Conservation (phyloP, 164 flowering plant species). For the Umbilicus rupestris region DNA sequence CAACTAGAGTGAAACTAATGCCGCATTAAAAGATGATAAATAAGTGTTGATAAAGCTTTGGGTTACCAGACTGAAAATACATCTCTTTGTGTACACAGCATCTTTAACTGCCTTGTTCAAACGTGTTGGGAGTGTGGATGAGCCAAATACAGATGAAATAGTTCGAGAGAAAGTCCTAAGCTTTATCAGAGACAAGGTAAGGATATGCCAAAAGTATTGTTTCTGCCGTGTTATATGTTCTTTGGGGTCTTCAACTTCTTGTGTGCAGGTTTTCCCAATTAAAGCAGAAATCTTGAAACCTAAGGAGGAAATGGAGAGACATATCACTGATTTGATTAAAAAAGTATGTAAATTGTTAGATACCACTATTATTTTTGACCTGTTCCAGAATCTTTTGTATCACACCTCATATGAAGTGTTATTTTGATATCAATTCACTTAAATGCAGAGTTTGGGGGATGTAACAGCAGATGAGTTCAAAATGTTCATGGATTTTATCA, state of each 20-base stretch:
- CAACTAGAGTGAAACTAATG: background rate
- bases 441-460: conserved; percentile 79
- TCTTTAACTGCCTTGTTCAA: conserved; percentile 76
- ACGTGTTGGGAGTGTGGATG: conserved; percentile 62
- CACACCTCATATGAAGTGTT: background rate
- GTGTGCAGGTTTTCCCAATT: conserved; percentile 74
- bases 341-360: conserved; percentile 31
- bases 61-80: background rate
- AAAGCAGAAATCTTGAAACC: conserved; percentile 86
- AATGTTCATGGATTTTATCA: conserved; percentile 92
- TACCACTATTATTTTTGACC: background rate
- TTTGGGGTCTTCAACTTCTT: conserved; percentile 7
- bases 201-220: conserved; percentile 1
- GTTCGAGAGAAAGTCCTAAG: conserved; percentile 78
- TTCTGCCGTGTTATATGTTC: background rate
- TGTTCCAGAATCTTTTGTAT: background rate
- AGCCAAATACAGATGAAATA: conserved; percentile 52
- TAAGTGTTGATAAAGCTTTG: background rate
- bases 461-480: conserved; percentile 92
- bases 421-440: conserved; percentile 6
- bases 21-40: background rate
- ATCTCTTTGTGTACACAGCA: conserved; percentile 41
- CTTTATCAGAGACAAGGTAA: conserved; percentile 84
- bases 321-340: conserved; percentile 84
- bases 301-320: conserved; percentile 88